A percentile compares a stretch with the other conserved stretches of the same genome.
Evolutionary conservation across 345 rosid genomes (phyloP).

Genomic region (Passiflora organensis): DNA sequence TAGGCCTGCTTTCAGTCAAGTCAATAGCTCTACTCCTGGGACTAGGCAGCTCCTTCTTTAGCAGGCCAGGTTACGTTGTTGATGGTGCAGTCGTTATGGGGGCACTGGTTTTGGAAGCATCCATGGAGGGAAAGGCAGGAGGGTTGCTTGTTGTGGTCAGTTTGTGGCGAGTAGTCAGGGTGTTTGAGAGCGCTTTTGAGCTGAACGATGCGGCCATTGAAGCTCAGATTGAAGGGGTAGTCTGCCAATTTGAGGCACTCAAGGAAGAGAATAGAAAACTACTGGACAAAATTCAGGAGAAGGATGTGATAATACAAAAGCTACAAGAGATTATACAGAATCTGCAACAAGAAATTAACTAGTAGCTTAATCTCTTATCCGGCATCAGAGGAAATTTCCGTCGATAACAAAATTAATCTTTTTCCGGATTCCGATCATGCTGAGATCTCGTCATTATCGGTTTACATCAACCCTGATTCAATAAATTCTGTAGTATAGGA

Average conservation of each 20-base stretch:
- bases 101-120: slow-evolving; percentile 50
- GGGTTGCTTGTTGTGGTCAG: slow-evolving; percentile 63
- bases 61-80: slow-evolving; percentile 43
- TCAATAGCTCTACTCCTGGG: slow-evolving; percentile 35
- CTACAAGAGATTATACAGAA: slow-evolving; percentile 20
- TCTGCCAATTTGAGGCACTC: slow-evolving; percentile 47
- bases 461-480: no score
- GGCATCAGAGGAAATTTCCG: no score
- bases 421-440: no score
- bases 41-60: slow-evolving; percentile 38
- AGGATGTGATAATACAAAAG: slow-evolving; percentile 37
- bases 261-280: slow-evolving; percentile 36
- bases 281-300: slow-evolving; percentile 30
- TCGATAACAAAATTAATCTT: no score
- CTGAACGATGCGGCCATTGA: slow-evolving; percentile 75
- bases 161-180: slow-evolving; percentile 65
- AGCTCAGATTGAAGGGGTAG: slow-evolving; percentile 42
- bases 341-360: neutral
- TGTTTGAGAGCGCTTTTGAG: slow-evolving; percentile 65
- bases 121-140: slow-evolving; percentile 47
- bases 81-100: slow-evolving; percentile 46
- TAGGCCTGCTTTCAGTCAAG: slow-evolving; percentile 45
- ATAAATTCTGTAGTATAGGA: no score
- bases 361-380: no score
- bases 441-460: no score